Base-by-base conservation (phyloP, 2,329 filamentous ascomycete genomes). In the Pestalotiopsis sp. region DNA sequence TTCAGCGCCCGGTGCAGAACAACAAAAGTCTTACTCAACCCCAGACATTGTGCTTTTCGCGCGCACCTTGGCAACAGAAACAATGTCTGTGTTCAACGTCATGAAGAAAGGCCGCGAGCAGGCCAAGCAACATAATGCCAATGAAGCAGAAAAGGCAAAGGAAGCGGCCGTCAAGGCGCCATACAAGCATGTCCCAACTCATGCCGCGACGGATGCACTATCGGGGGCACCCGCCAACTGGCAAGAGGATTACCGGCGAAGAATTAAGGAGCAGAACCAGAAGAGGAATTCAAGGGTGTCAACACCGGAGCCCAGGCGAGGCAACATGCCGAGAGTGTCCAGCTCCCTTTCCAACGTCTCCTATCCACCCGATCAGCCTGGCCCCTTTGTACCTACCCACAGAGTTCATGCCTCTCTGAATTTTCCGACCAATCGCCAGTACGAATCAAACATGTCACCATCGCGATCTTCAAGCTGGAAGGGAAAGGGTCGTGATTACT, bases 151-250 rank as follows among this genome's bases (percentile, higher is more conserved):
- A 72, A 83, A 85, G 72, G 78, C 83, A 52, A 83, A 85, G 65
- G 75, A 79, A 57, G 82, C 84, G 70, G 65, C 76, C 23, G 75
- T 78, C 49, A 82, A 82, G 66, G 70, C 79, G n/a, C 82, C 85
- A 13, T 91, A 91, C 78, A 85, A 81, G 66, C 89, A 91, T 75
- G 78, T 89, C 23, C 88, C 89, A n/a, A 90, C 82, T 14, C 89
- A 91, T 75, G 89, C 89, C 36, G 87, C 87, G 60, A 76, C 82
- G 13, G 89, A 91, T 77, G 87, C 89, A 58, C 78, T 90, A 58
- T 81, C 83, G 25, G 85, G 84, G 38, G 86, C 86, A 3, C 88
- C 87, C 11, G 80, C 84, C 1, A 83, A 81, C 71, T 88, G 84
- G 83, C 84, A 83, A 69, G 73, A 80, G 7, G 80, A 82, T 13